Evolutionary conservation across 306 rosid species (phyloP).

Genomic region (Cicer cuneatum): DNA sequence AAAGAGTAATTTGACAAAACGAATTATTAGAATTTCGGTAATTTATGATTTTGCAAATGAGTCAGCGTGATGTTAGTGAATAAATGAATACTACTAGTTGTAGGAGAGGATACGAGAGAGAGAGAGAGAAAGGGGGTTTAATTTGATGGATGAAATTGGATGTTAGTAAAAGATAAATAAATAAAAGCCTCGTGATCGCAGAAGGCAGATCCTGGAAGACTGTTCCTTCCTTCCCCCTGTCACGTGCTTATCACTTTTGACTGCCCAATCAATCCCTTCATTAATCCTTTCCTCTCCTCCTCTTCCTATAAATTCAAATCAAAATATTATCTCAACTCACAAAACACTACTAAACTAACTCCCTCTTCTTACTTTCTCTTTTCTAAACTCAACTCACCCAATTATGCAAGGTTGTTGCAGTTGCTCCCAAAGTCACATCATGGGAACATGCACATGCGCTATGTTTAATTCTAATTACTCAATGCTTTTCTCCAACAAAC

Average conservation of each 20-base stretch:
- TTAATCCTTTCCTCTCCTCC: neutral
- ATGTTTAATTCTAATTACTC: conserved; percentile 63
- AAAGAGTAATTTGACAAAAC: too few relatives aligned
- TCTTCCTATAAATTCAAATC: conserved; percentile 14
- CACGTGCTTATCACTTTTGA: conserved; percentile 29
- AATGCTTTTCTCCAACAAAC: conserved; percentile 58
- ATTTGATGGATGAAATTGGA: too few relatives aligned
- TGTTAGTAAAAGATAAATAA: neutral
- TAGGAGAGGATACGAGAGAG: too few relatives aligned
- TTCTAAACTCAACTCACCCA: neutral
- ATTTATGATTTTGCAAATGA: too few relatives aligned
- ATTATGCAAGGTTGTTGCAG: conserved; percentile 77
- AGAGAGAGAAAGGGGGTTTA: neutral
- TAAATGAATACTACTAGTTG: too few relatives aligned
- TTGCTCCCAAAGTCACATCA: conserved; percentile 62
- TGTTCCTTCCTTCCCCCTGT: conserved; percentile 24
- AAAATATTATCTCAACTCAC: neutral
- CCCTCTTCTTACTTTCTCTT: too few relatives aligned
- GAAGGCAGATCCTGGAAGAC: conserved; percentile 29
- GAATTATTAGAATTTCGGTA: too few relatives aligned
- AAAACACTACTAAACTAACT: too few relatives aligned
- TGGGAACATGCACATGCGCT: conserved; percentile 74
- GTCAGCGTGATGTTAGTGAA: too few relatives aligned
- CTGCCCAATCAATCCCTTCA: conserved; percentile 15
- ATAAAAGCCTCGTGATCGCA: conserved; percentile 14